Conservation (phyloP, 345 rosid species). For the Ceriops zippeliana region DNA sequence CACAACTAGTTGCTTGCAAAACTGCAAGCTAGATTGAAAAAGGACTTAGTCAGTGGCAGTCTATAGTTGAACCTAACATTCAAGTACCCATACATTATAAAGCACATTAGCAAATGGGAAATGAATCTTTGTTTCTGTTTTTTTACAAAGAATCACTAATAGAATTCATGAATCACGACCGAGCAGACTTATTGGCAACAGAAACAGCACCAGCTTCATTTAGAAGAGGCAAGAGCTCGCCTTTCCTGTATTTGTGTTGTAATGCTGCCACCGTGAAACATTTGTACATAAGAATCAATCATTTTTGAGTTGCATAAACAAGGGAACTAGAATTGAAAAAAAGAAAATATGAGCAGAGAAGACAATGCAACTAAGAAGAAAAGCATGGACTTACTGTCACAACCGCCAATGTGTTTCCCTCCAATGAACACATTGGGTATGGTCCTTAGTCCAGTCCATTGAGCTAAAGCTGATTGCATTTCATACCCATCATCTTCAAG, state of each 20-base stretch:
- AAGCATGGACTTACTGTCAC: conserved; percentile 40
- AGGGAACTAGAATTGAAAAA: background rate
- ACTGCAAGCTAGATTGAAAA: no score
- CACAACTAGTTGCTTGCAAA: no score
- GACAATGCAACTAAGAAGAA: background rate
- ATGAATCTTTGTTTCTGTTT: background rate
- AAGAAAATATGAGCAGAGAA: background rate
- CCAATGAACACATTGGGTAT: conserved; percentile 69
- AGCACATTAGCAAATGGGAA: background rate
- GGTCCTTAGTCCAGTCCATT: conserved; percentile 62
- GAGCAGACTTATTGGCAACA: conserved; percentile 39
- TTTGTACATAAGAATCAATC: background rate
- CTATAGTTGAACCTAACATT: no score
- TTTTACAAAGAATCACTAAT: background rate
- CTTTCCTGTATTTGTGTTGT: conserved; percentile 45
- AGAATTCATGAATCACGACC: conserved; percentile 33
- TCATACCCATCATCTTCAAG: conserved; percentile 44
- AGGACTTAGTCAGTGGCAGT: no score
- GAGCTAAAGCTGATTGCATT: conserved; percentile 46
- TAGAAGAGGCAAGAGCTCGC: conserved; percentile 54
- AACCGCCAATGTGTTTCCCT: conserved; percentile 66
- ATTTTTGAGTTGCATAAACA: background rate
- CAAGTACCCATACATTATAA: no score
- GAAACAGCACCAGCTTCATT: conserved; percentile 59
- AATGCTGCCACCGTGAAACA: conserved; percentile 36